Percentiles rank a stretch among this genome's conserved stretches.
These are phyloP conservation scores for Mallotus repandus DNA, from an alignment of 441 rosid genomes.

Conservation along the genomic window DNA sequence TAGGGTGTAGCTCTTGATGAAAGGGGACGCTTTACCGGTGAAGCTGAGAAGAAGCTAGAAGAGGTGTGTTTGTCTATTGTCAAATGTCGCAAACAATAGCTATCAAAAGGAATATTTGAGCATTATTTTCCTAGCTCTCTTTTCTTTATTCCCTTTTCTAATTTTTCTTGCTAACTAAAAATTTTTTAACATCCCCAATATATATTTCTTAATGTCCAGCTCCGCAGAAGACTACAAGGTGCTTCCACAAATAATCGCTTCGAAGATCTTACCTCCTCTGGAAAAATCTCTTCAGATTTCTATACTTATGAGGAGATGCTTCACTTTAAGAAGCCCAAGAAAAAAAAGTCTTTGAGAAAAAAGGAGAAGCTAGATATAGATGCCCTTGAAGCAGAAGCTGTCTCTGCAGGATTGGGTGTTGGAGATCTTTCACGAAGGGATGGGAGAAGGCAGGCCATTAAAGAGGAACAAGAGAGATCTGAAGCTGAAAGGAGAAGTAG, in stretches of 20 bases:
- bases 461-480: conserved; percentile 69
- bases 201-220: conserved; percentile 41
- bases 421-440: conserved; percentile 93
- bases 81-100: not conserved
- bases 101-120: not conserved
- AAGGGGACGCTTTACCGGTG: conserved; percentile 76
- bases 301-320: conserved; percentile 88
- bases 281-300: conserved; percentile 74
- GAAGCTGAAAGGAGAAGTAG: conserved; percentile 76
- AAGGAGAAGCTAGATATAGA: conserved; percentile 86
- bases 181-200: not conserved
- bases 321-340: conserved; percentile 87
- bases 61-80: conserved; percentile 49
- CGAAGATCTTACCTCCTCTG: conserved; percentile 68
- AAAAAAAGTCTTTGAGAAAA: conserved; percentile 79
- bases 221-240: conserved; percentile 80
- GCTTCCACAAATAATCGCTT: conserved; percentile 43
- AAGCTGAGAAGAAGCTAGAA: conserved; percentile 92
- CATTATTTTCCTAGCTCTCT: no score
- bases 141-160: not conserved
- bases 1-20: conserved; percentile 85
- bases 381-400: conserved; percentile 91
- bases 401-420: conserved; percentile 75
- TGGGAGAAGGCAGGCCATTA: conserved; percentile 77
- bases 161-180: not conserved